Conservation (phyloP, 352 stramenopile species). For the Halophytophthora polymorphica region DNA sequence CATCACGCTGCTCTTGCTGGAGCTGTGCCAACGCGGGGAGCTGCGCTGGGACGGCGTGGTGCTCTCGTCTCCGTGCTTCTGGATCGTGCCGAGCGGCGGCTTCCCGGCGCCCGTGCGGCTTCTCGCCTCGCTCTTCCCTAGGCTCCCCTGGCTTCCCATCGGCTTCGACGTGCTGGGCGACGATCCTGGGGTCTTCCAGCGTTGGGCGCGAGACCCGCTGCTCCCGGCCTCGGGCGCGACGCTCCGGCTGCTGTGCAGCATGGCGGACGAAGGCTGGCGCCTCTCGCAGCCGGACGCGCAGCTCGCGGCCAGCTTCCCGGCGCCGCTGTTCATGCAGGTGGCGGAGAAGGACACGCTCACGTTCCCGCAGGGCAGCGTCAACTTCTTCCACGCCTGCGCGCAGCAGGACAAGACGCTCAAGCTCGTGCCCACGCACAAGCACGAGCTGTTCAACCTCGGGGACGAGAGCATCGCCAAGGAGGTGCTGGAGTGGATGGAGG, state of each 20-base stretch:
- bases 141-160: constrained; percentile 26
- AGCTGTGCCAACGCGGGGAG: constrained; percentile 11
- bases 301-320: constrained; percentile 17
- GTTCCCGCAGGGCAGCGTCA: constrained; percentile 26
- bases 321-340: constrained; percentile 37
- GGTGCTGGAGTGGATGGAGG: constrained; percentile 36
- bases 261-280: constrained; percentile 23
- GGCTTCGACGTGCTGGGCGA: constrained; percentile 30
- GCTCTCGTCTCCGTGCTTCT: constrained; percentile 27
- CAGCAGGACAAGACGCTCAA: constrained; percentile 50
- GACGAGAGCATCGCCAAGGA: constrained; percentile 28
- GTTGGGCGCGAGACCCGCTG: constrained; percentile 34
- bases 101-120: constrained; percentile 13
- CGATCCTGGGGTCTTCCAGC: constrained; percentile 23
- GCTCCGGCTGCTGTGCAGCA: constrained; percentile 14
- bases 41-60: constrained; percentile 43
- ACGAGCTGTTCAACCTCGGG: constrained; percentile 43
- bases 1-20: constrained; percentile 33
- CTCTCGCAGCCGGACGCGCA: constrained; percentile 23
- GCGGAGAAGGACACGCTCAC: constrained; percentile 37
- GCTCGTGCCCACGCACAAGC: constrained; percentile 25
- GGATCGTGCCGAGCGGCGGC: constrained; percentile 29
- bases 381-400: constrained; percentile 31
- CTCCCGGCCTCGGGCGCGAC: constrained; percentile 28
- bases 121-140: constrained; percentile 29